phyloP scores from a whole-genome alignment of 495 filamentous ascomycete genomes.

The Xylaria longipes region DNA sequence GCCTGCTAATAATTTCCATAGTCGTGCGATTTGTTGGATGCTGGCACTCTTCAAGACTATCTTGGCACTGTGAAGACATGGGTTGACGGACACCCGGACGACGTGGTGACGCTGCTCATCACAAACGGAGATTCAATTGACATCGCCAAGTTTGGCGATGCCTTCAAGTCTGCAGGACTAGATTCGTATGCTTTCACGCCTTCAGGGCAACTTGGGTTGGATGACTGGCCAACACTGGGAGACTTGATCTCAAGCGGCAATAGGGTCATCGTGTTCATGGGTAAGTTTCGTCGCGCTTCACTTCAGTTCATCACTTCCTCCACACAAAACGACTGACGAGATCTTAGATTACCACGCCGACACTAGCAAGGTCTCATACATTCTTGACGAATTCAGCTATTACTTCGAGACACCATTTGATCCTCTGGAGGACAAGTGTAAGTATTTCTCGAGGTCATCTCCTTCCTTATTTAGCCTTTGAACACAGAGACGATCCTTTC shows the following conservation, averaged over 20 bases:
- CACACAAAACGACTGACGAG: conserved; percentile 12
- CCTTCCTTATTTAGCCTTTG: background rate
- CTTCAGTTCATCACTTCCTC: background rate
- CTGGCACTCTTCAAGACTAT: conserved; percentile 70
- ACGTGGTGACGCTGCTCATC: conserved; percentile 81
- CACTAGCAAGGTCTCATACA: conserved; percentile 69
- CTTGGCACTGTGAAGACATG: conserved; percentile 67
- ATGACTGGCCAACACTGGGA: conserved; percentile 78
- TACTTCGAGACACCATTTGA: conserved; percentile 75
- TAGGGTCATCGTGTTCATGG: conserved; percentile 49
- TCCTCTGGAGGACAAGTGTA: conserved; percentile 56
- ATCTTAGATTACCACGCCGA: conserved; percentile 74
- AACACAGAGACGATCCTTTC: background rate
- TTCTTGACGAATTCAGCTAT: conserved; percentile 71
- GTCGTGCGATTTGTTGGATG: conserved; percentile 72
- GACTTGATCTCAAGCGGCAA: conserved; percentile 67
- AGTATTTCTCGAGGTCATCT: background rate
- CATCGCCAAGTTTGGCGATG: conserved; percentile 63
- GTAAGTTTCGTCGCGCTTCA: conserved; percentile 27
- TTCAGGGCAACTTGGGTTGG: conserved; percentile 62
- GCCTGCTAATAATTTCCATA: conserved; percentile 1
- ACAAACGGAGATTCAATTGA: conserved; percentile 72
- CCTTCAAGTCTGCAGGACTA: conserved; percentile 68
- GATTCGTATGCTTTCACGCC: conserved; percentile 69
- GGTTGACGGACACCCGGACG: conserved; percentile 74